A percentile compares a stretch with the other conserved stretches of the same genome.
Conservation (phyloP, 208 protist genomes). For the Wallacemonas sp. region DNA sequence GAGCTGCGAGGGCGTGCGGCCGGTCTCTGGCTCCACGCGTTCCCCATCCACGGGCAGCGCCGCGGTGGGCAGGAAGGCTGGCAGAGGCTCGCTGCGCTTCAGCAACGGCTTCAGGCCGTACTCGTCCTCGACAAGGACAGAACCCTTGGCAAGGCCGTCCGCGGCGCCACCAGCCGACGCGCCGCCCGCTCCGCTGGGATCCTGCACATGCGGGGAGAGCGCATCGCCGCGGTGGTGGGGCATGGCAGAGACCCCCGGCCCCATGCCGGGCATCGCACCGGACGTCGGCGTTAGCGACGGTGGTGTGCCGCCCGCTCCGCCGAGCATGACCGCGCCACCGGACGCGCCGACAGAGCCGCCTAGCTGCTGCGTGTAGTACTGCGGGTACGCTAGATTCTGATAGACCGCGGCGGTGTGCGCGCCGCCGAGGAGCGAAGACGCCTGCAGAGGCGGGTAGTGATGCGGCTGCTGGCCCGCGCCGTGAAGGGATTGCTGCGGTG, state of each 20-base stretch:
- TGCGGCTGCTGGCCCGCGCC: background rate
- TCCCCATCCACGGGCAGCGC: slow-evolving; percentile 21
- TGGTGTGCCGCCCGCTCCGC: background rate
- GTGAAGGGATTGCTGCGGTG: slow-evolving; percentile 10
- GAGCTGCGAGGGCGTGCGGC: slow-evolving; percentile 36
- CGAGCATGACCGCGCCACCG: background rate
- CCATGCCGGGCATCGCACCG: background rate
- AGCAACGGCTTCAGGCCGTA: slow-evolving; percentile 65
- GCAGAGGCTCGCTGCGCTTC: slow-evolving; percentile 31
- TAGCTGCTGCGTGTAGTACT: slow-evolving; percentile 4
- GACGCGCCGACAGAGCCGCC: background rate
- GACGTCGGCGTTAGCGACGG: slow-evolving; percentile 11
- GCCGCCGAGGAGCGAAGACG: slow-evolving; percentile 11
- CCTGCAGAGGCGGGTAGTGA: slow-evolving; percentile 10
- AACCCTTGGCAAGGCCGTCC: slow-evolving; percentile 11
- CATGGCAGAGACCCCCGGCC: slow-evolving; percentile 6
- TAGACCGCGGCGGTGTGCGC: background rate
- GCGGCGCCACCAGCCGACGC: background rate
- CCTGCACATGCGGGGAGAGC: background rate
- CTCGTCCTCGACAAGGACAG: slow-evolving; percentile 64
- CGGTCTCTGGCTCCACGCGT: slow-evolving; percentile 27
- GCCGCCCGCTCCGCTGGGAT: background rate
- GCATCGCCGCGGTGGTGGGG: background rate
- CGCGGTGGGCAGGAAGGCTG: slow-evolving; percentile 26
- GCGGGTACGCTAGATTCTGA: background rate